Percentiles rank a stretch among this genome's conserved stretches.
These are phyloP conservation scores for Penicillium crystallinum DNA, from an alignment of 495 filamentous ascomycete species.

Conservation along the genomic window DNA sequence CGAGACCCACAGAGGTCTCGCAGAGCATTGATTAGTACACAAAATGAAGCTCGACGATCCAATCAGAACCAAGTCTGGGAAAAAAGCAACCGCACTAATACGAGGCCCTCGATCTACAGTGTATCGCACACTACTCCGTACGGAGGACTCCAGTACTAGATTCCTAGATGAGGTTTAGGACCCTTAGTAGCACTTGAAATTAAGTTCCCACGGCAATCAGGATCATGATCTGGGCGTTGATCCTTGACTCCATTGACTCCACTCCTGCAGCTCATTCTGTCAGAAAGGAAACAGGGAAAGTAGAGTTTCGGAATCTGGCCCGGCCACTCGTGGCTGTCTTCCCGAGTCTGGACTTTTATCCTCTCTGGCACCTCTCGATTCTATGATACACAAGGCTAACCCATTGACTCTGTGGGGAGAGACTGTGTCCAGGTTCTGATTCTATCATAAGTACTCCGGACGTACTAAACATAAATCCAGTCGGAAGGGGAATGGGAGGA, in stretches of 20 bases:
- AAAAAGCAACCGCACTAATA: too few relatives aligned
- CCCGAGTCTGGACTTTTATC: neutral
- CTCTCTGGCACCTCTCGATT: too few relatives aligned
- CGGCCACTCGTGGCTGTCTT: conserved; percentile 9
- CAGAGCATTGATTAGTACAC: neutral
- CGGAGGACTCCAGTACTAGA: too few relatives aligned
- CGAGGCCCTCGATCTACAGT: too few relatives aligned
- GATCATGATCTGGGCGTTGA: conserved; percentile 11
- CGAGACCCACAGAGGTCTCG: neutral
- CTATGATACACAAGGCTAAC: too few relatives aligned
- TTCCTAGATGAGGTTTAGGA: neutral
- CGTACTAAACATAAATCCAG: too few relatives aligned
- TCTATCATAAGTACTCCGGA: too few relatives aligned
- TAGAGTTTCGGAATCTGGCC: neutral
- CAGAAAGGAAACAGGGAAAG: neutral
- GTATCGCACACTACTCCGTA: too few relatives aligned
- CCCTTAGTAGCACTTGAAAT: neutral
- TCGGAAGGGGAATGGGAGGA: neutral
- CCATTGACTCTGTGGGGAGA: too few relatives aligned
- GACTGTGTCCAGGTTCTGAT: too few relatives aligned
- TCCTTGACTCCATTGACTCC: neutral
- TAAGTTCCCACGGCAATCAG: neutral
- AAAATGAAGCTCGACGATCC: neutral
- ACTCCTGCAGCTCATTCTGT: conserved; percentile 16
- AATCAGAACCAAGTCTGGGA: neutral